These are phyloP conservation scores for Saussurea involucrata DNA, from an alignment of 129 eudicot genomes.

Conservation along the genomic window DNA sequence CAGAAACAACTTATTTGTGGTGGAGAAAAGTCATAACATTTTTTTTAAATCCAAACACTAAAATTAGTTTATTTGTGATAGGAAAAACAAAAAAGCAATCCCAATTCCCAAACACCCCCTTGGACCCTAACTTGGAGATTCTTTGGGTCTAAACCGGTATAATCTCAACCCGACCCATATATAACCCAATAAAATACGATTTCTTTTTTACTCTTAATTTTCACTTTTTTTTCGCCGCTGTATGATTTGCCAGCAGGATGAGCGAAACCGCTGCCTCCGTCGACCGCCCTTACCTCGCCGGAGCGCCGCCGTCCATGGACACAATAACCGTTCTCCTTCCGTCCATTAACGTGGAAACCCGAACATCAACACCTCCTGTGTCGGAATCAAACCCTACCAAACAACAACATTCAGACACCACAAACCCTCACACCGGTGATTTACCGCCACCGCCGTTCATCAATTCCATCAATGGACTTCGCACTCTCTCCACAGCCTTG, in stretches of 20 bases:
- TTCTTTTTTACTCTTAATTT: background rate
- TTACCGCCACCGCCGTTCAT: slow-evolving; percentile 19
- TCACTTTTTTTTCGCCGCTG: background rate
- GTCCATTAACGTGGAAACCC: background rate
- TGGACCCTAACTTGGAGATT: no score
- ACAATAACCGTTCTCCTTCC: background rate
- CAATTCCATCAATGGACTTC: slow-evolving; percentile 35
- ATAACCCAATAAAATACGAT: background rate
- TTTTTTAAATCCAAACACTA: no score
- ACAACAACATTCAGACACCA: slow-evolving; percentile 2
- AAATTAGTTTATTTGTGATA: no score
- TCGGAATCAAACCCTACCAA: background rate
- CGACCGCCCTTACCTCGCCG: background rate
- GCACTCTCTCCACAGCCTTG: slow-evolving; percentile 44
- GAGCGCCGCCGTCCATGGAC: slow-evolving; percentile 18
- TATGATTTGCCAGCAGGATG: background rate
- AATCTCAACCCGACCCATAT: no score
- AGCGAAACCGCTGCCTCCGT: background rate
- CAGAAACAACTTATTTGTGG: no score
- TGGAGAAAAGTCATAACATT: no score
- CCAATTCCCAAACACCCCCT: no score
- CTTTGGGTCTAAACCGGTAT: no score
- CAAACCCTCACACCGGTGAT: slow-evolving; percentile 1
- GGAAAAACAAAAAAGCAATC: no score
- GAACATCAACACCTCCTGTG: background rate